A percentile compares a stretch with the other conserved stretches of the same genome.
These are phyloP conservation scores for Dorcoceras hygrometricum DNA, from an alignment of 257 asterid genomes.

Conservation along the genomic window DNA sequence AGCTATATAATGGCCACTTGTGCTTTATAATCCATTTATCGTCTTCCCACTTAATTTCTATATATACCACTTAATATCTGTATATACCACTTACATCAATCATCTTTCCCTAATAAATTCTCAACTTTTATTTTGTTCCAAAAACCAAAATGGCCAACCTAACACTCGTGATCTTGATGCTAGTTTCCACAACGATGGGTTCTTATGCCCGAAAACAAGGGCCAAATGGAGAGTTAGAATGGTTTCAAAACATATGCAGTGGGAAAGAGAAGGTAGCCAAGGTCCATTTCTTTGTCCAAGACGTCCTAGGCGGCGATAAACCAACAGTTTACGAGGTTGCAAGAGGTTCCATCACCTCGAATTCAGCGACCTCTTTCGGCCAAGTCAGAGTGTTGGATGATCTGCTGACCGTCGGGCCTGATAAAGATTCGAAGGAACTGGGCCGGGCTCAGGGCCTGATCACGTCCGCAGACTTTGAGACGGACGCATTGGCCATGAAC, in stretches of 20 bases:
- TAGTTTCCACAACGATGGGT: not conserved
- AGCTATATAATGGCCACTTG: too few relatives aligned
- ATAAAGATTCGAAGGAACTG: slow-evolving; percentile 23
- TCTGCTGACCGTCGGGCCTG: slow-evolving; percentile 35
- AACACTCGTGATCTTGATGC: not conserved
- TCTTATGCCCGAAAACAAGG: slow-evolving; percentile 2
- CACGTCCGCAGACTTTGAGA: slow-evolving; percentile 23
- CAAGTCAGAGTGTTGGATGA: slow-evolving; percentile 32
- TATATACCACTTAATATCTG: too few relatives aligned
- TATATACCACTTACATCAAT: too few relatives aligned
- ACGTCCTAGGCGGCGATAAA: slow-evolving; percentile 24
- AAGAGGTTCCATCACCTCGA: slow-evolving; percentile 30
- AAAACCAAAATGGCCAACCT: slow-evolving; percentile 24
- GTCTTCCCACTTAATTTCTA: too few relatives aligned
- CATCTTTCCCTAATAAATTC: not conserved
- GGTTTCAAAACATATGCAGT: slow-evolving; percentile 21
- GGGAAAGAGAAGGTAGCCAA: slow-evolving; percentile 20
- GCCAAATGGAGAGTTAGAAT: not conserved
- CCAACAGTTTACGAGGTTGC: slow-evolving; percentile 35
- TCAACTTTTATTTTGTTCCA: not conserved
- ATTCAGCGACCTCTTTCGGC: slow-evolving; percentile 33
- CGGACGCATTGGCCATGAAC: slow-evolving; percentile 24
- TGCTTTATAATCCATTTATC: too few relatives aligned
- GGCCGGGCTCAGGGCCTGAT: slow-evolving; percentile 39
- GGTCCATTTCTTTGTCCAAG: slow-evolving; percentile 38